These are phyloP conservation scores for Hemileia vastatrix DNA, from an alignment of 1,284 basidiomycete genomes.

Conservation along the genomic window DNA sequence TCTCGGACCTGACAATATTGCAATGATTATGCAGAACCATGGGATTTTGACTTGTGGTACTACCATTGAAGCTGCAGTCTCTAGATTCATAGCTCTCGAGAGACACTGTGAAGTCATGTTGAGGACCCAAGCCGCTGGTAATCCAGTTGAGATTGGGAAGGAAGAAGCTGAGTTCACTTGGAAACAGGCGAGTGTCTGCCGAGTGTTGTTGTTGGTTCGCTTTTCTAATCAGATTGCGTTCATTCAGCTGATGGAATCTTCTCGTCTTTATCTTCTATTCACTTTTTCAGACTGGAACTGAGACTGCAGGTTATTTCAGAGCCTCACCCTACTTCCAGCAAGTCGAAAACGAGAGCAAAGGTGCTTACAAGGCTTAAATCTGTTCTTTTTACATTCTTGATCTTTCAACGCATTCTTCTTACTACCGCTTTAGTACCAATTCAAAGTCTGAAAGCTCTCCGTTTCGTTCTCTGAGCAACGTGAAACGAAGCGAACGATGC, in stretches of 20 bases:
- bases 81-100: constrained; percentile 27
- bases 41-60: constrained; percentile 38
- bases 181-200: constrained; percentile 8
- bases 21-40: constrained; percentile 43
- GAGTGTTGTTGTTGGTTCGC: neutral
- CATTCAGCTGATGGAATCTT: neutral
- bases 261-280: neutral
- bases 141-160: constrained; percentile 33
- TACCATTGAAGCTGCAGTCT: constrained; percentile 36
- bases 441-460: no score
- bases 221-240: neutral
- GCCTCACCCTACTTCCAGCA: constrained; percentile 37
- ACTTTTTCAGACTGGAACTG: constrained; percentile 27
- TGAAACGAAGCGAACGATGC: no score
- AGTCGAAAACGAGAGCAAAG: constrained; percentile 32
- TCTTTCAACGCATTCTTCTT: no score
- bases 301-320: constrained; percentile 32
- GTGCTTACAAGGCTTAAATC: no score
- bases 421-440: no score
- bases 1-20: constrained; percentile 44
- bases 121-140: constrained; percentile 32
- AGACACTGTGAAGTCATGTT: constrained; percentile 38
- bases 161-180: constrained; percentile 37
- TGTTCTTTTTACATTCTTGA: no score
- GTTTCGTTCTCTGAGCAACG: no score